Base-by-base conservation (phyloP, 129 eudicot genomes). In the Ambrosia artemisiifolia region DNA sequence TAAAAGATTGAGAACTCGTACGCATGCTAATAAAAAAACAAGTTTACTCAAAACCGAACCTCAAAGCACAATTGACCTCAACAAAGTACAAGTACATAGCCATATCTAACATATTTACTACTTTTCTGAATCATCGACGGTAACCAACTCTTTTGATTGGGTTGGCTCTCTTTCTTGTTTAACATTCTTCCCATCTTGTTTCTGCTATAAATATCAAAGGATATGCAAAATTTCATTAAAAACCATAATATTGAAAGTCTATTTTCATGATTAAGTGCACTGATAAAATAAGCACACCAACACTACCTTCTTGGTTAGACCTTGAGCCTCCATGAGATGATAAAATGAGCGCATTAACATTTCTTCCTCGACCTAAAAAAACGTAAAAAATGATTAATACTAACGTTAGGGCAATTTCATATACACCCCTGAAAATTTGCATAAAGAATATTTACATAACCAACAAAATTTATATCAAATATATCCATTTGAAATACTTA, bases 351-450 rank as follows among this genome's bases (percentile, higher is more conserved):
- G 93, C 97, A 86, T 91, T 54, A 91, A 66, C 96, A 91, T 86
- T 77, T 86, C 96, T 79, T 91, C 88, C 79, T 91, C 95, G 0
- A 91, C 97, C 95, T 88, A 65, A 74, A 85, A 76, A 64, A n/a
- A 13, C 2, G 8, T 35, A 3, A 49, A 24, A 35, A n/a, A 24
- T 32, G 0, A 48, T 34, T 46, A 46, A 48, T 47, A 24, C 28
- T 24, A 24, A 24, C 28, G 28, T 24, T 24, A 24, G 28, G 28
- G 28, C 28, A 24, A 24, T 24, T 24, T 24, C 28, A 24, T 24
- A 24, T 24, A 24, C 28, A 24, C 28, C 28, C 28, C 28, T 24
- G 28, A 24, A 24, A 24, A 24, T 24, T 24, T 24, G 28, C 28
- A 24, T 24, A 24, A 24, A 24, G n/a, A 24, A 24, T 24, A 24